Conservation (phyloP, 1,284 basidiomycete genomes). For the Ceraceosorus guamensis region DNA sequence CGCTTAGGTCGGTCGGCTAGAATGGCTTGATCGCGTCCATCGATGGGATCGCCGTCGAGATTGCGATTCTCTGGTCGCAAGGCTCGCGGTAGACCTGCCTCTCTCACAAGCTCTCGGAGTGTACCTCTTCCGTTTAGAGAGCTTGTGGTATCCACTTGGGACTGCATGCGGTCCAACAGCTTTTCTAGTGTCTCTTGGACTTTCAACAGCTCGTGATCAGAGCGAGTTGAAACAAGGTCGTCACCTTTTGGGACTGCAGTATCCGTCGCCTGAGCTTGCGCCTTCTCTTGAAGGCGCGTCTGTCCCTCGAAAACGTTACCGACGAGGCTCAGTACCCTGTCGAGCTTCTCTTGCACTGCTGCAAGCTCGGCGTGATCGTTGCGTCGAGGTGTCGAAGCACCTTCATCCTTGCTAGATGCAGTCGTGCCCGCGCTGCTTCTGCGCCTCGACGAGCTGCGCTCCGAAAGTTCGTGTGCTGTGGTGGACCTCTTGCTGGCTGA, state of each 20-base stretch:
- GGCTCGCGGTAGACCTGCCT: not conserved
- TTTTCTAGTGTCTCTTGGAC: slow-evolving; percentile 20
- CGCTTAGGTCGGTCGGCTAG: slow-evolving; percentile 3
- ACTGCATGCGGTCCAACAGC: slow-evolving; percentile 22
- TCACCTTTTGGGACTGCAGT: not conserved
- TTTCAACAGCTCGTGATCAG: slow-evolving; percentile 11
- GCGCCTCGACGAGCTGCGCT: not conserved
- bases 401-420: too few species aligned
- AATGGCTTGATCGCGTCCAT: slow-evolving; percentile 7
- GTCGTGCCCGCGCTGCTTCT: not conserved
- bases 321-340: slow-evolving; percentile 29
- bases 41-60: not conserved
- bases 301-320: slow-evolving; percentile 20
- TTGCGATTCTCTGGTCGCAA: not conserved
- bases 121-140: too few species aligned
- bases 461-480: not conserved
- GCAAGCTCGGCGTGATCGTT: slow-evolving; percentile 14
- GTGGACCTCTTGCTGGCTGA: not conserved
- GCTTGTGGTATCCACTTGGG: slow-evolving; percentile 3
- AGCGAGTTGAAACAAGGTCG: not conserved
- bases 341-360: slow-evolving; percentile 35
- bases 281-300: not conserved
- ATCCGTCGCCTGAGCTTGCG: not conserved
- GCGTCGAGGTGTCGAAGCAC: too few species aligned
- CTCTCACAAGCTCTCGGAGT: not conserved